Evolutionary conservation across 768 basidiomycete species (phyloP), one percentile per base, ranked within the genome.

Genomic region (Rhizopogon vulgaris): DNA sequence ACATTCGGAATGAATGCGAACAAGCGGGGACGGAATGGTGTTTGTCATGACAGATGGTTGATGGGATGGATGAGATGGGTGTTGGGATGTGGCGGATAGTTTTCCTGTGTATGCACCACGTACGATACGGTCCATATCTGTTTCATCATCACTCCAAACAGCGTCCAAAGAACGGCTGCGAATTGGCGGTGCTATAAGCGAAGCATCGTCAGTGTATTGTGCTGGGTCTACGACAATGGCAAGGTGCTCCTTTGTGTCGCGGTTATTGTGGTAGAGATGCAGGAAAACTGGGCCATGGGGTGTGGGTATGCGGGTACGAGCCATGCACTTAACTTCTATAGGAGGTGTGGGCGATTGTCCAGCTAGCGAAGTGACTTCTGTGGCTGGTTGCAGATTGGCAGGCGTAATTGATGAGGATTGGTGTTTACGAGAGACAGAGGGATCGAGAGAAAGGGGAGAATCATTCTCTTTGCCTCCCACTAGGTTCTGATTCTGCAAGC

Each of bases 1-100:
- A 68, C 96, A 99, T 68, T 99, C 96, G 27, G 93, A 96, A 69
- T 99, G 96, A 47, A 99, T 92, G 37, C 96, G 85, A 40, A 99
- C 84, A 48, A 98, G 80, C 0, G 96, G 93, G 0, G 85, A 70
- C 1, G 87, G 87, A 34, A 85, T 64, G 39, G 63, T 59, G 52
- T 73, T 59, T 22, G 50, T 10, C 9, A 49, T 42, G 30, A 36
- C 28, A 37, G 49, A 48, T 25, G 57, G 55, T 50, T 56, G 55
- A 41, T 51, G 48, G 30, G 51, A 49, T 54, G 65, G 62, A 47
- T 64, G 64, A 10, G 79, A 82, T 3, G 77, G 68, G 27, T 65
- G 64, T 48, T 71, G 77, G 0, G 79, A 77, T 1, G 75, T 72
- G 4, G 81, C 68, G n/a, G 83, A 78, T 7, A 95, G 78, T 46